Evolutionary conservation across 371 early-diverging fungal genomes (phyloP).

Genomic region (Apophysomyces ossiformis): DNA sequence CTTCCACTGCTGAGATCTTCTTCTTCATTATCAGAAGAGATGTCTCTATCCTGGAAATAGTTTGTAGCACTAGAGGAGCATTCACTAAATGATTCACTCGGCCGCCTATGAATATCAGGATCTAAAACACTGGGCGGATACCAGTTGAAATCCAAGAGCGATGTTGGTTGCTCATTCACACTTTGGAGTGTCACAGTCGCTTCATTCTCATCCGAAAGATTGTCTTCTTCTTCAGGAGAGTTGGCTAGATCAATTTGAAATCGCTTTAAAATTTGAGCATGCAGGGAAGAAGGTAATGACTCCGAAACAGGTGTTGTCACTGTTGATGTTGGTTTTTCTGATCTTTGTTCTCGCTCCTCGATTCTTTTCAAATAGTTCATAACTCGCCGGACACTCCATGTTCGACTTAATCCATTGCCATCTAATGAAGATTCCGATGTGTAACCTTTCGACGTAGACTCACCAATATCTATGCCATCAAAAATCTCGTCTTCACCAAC

Average conservation of each 20-base stretch:
- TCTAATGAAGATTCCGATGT: slow-evolving; percentile 26
- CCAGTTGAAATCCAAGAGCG: slow-evolving; percentile 19
- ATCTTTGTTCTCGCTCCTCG: slow-evolving; percentile 26
- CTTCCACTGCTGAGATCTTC: slow-evolving; percentile 12
- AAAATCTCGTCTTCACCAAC: slow-evolving; percentile 13
- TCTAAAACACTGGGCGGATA: slow-evolving; percentile 3
- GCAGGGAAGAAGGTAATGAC: slow-evolving; percentile 6
- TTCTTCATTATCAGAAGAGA: slow-evolving; percentile 5
- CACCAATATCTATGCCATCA: slow-evolving; percentile 11
- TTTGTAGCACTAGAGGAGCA: not conserved
- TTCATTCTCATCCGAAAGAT: slow-evolving; percentile 38
- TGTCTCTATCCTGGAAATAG: not conserved
- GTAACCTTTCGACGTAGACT: slow-evolving; percentile 26
- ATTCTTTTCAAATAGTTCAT: slow-evolving; percentile 47
- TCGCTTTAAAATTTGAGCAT: not conserved
- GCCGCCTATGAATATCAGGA: not conserved
- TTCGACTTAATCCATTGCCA: slow-evolving; percentile 18
- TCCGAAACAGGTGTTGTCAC: not conserved
- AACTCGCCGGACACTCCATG: slow-evolving; percentile 46
- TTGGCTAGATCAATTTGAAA: not conserved
- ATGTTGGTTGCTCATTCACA: slow-evolving; percentile 2
- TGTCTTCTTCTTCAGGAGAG: slow-evolving; percentile 11
- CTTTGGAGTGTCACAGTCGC: slow-evolving; percentile 33
- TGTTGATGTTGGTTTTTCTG: slow-evolving; percentile 8
- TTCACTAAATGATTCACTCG: slow-evolving; percentile 15